A percentile compares a stretch with the other conserved stretches of the same genome.
phyloP scores from a whole-genome alignment of 129 eudicot genomes.

The Flaveria linearis region DNA sequence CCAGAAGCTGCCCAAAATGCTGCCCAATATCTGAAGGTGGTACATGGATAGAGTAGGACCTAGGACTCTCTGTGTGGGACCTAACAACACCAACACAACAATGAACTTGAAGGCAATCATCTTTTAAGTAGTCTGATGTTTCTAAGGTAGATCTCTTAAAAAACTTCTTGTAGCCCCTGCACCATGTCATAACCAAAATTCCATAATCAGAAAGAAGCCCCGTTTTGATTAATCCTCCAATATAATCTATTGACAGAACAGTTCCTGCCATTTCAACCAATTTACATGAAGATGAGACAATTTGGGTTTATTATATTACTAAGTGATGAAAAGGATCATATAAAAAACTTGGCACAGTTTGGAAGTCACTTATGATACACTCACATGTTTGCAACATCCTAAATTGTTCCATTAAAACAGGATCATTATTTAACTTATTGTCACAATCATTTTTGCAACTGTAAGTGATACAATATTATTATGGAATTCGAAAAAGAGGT shows the following conservation, averaged over 20 bases:
- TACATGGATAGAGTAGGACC: conserved; percentile 60
- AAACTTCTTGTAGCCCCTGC: conserved; percentile 90
- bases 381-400: not conserved
- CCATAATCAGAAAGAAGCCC: not conserved
- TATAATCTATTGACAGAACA: not conserved
- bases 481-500: not conserved
- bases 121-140: conserved; percentile 76
- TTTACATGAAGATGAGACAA: not conserved
- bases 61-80: conserved; percentile 75
- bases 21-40: conserved; percentile 61
- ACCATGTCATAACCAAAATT: not conserved
- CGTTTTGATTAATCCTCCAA: not conserved
- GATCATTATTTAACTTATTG: not conserved
- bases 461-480: not conserved
- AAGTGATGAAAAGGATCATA: not conserved
- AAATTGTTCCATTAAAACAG: not conserved
- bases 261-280: not conserved
- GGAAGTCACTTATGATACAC: not conserved
- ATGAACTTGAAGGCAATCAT: conserved; percentile 82
- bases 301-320: conserved; percentile 3
- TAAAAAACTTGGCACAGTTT: not conserved
- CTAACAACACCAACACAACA: conserved; percentile 89
- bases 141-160: conserved; percentile 66
- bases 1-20: conserved; percentile 60
- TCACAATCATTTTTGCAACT: not conserved